A percentile compares a stretch with the other conserved stretches of the same genome.
Evolutionary conservation across 1,284 basidiomycete species (phyloP).

Genomic region (Trichosporon sp.): DNA sequence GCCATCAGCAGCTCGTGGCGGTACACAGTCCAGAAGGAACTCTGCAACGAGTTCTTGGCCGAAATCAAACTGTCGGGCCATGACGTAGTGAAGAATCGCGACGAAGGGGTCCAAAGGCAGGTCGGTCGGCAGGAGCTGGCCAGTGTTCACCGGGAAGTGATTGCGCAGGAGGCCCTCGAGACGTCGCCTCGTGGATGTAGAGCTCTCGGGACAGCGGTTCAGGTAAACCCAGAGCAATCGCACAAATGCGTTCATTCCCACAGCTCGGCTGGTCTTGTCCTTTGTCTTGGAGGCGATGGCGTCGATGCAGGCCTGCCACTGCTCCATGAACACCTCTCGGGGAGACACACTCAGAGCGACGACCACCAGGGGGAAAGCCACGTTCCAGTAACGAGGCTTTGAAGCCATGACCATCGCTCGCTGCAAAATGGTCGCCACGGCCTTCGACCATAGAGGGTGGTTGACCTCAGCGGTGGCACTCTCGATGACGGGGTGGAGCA

Average conservation of each 20-base stretch:
- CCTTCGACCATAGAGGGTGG: constrained; percentile 89
- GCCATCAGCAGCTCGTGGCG: constrained; percentile 47
- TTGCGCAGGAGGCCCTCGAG: constrained; percentile 71
- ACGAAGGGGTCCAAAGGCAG: constrained; percentile 72
- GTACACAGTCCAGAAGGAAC: constrained; percentile 63
- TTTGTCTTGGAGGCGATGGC: constrained; percentile 70
- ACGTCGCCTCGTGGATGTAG: constrained; percentile 69
- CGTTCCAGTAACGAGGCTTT: constrained; percentile 86
- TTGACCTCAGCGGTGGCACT: constrained; percentile 95
- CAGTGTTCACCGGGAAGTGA: constrained; percentile 71
- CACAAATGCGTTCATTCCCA: constrained; percentile 75
- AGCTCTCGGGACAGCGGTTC: constrained; percentile 81
- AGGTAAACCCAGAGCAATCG: constrained; percentile 91
- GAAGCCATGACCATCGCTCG: constrained; percentile 79
- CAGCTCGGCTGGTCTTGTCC: constrained; percentile 70
- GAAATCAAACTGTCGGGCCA: constrained; percentile 80
- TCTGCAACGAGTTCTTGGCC: constrained; percentile 77
- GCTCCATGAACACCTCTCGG: constrained; percentile 73
- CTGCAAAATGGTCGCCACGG: constrained; percentile 77
- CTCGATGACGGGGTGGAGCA: constrained; percentile 87
- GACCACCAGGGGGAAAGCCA: constrained; percentile 79
- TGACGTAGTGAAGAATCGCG: constrained; percentile 74
- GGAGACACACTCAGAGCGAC: constrained; percentile 83
- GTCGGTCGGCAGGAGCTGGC: constrained; percentile 64
- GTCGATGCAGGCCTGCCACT: constrained; percentile 74